phyloP scores from a whole-genome alignment of 2,329 filamentous ascomycete genomes.

The Pezicula rhizophila region DNA sequence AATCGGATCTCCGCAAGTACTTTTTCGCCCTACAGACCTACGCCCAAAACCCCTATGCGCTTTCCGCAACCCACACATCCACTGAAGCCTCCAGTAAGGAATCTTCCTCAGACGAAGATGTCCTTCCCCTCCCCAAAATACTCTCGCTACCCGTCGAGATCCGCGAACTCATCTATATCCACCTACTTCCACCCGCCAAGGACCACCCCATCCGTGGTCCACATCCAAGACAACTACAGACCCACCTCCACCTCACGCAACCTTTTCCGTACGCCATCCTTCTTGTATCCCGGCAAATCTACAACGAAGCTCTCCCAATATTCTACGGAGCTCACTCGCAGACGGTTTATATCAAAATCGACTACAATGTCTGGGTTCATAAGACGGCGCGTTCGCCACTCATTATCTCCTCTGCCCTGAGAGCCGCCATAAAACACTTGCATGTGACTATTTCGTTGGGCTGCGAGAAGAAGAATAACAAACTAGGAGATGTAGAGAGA shows the following conservation, averaged over 20 bases:
- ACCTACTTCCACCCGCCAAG: slow-evolving; percentile 10
- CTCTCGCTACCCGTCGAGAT: slow-evolving; percentile 20
- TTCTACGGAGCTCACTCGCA: slow-evolving; percentile 19
- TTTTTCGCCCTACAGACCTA: slow-evolving; percentile 21
- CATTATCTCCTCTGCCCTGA: slow-evolving; percentile 15
- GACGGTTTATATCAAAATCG: slow-evolving; percentile 14
- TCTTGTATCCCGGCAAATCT: slow-evolving; percentile 18
- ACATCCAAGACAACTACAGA: slow-evolving; percentile 23
- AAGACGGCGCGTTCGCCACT: slow-evolving; percentile 19
- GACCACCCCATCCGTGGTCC: slow-evolving; percentile 16
- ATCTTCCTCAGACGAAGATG: neutral
- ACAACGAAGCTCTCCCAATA: slow-evolving; percentile 19
- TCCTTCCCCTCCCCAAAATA: slow-evolving; percentile 8
- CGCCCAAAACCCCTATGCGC: slow-evolving; percentile 13
- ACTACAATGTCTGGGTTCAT: slow-evolving; percentile 24
- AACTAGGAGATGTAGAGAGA: slow-evolving; percentile 27
- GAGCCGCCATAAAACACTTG: slow-evolving; percentile 19
- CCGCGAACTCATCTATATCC: slow-evolving; percentile 16
- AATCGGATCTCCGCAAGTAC: slow-evolving; percentile 16
- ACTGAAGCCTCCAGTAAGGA: neutral
- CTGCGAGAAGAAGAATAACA: slow-evolving; percentile 27
- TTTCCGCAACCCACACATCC: slow-evolving; percentile 3
- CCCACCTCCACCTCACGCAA: slow-evolving; percentile 18
- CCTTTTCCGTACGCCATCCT: slow-evolving; percentile 15
- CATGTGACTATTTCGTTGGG: slow-evolving; percentile 19